Base-by-base conservation (phyloP, 306 rosid genomes). In the Cucurbita pepo region DNA sequence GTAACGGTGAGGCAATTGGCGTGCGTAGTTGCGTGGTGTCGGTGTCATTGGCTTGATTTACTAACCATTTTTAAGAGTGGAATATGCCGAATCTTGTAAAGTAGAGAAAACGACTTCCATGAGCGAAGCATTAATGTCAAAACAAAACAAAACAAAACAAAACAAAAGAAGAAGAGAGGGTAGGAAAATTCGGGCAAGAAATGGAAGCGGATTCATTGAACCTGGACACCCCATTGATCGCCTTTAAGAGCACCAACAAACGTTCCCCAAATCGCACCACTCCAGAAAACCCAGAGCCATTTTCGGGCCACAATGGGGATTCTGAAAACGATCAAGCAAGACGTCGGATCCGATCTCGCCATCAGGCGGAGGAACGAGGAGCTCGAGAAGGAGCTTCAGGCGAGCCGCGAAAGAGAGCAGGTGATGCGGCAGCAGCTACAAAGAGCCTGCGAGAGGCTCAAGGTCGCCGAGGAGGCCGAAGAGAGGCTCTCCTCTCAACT, bases 401-500 rank as follows among this genome's bases (percentile, higher is more conserved):
- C 69, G 62, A 91, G 92, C 81, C 88, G 61, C 5, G 90, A 86
- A 74, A 82, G 97, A 37, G 97, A 94, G 81, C 89, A 86, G 71
- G 19, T 77, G 56, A 87, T 87, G 99, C 86, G 48, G 61, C 55
- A 61, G 2, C 80, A 94, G 77, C 79, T 94, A 1, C 76, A 78
- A 36, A 83, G 78, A 71, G 76, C 83, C 16, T 78, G 82, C 55
- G 83, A 89, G 73, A 85, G 96, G 83, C 86, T 94, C 25, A 83
- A 87, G 41, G 83, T 94, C 44, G 91, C 95, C 8, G 98, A 94
- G 76, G 98, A 90, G 5, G 98, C 88, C 0, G 98, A 94, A 77
- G 98, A 94, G 91, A 84, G 90, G 50, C 96, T 94, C 51, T 94
- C 96, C 72, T 87, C 86, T 0, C 98, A 94, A 88, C 88, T 94